phyloP scores from a whole-genome alignment of 768 basidiomycete species.

The Hygrophoropsis aurantiaca region DNA sequence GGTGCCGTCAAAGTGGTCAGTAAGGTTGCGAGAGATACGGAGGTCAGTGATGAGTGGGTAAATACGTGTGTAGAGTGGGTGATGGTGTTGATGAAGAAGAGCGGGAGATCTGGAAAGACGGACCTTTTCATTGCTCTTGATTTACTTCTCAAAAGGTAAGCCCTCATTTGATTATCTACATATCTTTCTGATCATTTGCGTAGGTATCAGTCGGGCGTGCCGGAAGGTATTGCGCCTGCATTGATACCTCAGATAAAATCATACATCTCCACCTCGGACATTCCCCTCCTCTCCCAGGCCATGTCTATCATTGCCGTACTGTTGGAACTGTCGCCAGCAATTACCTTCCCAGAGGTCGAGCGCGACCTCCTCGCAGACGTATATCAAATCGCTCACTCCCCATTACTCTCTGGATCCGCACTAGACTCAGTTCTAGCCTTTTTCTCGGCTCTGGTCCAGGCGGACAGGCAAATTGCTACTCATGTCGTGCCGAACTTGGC shows the following conservation, averaged over 20 bases:
- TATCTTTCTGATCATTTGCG: conserved; percentile 16
- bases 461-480: conserved; percentile 80
- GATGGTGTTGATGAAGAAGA: conserved; percentile 72
- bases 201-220: conserved; percentile 50
- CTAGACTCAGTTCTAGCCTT: conserved; percentile 83
- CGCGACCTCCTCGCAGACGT: conserved; percentile 61
- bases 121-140: conserved; percentile 81
- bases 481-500: conserved; percentile 80
- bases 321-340: conserved; percentile 61
- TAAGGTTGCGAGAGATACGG: conserved; percentile 76
- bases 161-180: neutral
- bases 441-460: conserved; percentile 78
- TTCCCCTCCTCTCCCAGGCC: conserved; percentile 74
- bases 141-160: conserved; percentile 66
- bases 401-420: conserved; percentile 71
- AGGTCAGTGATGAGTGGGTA: conserved; percentile 76
- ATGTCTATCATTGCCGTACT: conserved; percentile 66
- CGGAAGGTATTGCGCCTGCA: conserved; percentile 55
- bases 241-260: conserved; percentile 74
- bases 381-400: conserved; percentile 75
- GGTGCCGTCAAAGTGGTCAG: conserved; percentile 81
- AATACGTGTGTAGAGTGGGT: conserved; percentile 78
- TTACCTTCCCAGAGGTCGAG: conserved; percentile 78
- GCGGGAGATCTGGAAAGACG: conserved; percentile 72
- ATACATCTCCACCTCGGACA: conserved; percentile 75